Base-by-base conservation (phyloP, 805 yeast genomes). In the Grigorovia humatica region DNA sequence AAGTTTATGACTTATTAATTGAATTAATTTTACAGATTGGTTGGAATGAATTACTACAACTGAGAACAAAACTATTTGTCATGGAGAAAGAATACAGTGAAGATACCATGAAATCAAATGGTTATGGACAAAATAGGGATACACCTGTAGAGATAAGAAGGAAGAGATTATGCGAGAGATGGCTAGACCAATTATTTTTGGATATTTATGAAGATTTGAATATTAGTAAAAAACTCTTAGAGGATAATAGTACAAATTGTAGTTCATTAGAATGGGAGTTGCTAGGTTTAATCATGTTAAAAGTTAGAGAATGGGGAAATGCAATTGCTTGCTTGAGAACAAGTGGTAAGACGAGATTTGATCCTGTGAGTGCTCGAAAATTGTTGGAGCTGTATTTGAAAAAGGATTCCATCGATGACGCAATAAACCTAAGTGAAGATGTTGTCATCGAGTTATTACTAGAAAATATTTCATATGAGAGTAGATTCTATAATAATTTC, bases 201-300 rank as follows among this genome's bases (percentile, higher is more conserved):
- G 64, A 66, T 50, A 52, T 68, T 9, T 69, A 68, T 52, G 69
- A 66, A 48, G 73, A 69, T 54, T 52, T 70, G 40, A 62, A 58
- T 35, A 63, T 70, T 15, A 62, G 68, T 23, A 61, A 58, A 43
- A 56, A 52, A 48, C 55, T 64, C 45, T 61, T 63, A 41, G 64
- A 59, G 19, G 62, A 60, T 27, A 55, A 57, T 18, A 65, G 59
- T 4, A 64, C 72, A 13, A 73, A 71, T 51, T 82, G 81, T 57
- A 78, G 82, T 59, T 84, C 86, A 0, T 63, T 84, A 27, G 88
- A 85, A 61, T 85, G 91, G 91, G 85, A 82, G 59, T 67, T 84
- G 55, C 71, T 84, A 46, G 91, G 90, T 0, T 67, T 79, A 8
- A 74, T 83, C 19, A 70, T 77, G 35, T 65, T 70, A 48, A 70